phyloP scores from a whole-genome alignment of 257 asterid species.

The Henckelia pumila region DNA sequence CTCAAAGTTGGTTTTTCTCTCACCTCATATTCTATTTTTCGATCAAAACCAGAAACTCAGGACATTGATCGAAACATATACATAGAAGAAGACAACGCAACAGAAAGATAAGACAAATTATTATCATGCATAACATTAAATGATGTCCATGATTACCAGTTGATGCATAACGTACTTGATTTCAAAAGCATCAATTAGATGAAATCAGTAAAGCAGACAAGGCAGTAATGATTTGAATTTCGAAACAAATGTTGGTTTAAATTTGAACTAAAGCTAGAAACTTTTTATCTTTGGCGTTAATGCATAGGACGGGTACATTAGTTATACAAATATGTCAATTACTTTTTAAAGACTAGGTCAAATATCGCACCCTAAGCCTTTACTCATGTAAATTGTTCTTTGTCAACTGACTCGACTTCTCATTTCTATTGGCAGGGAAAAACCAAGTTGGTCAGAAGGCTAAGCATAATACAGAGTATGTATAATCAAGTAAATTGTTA shows the following conservation, averaged over 20 bases:
- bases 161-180: neutral
- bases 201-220: neutral
- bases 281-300: too few species aligned
- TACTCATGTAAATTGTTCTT: too few species aligned
- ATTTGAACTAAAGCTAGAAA: neutral
- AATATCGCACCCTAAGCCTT: too few species aligned
- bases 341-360: neutral
- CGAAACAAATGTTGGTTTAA: neutral
- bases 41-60: conserved; percentile 26
- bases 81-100: neutral
- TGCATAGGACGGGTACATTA: too few species aligned
- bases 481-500: neutral
- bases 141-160: neutral
- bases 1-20: conserved; percentile 63
- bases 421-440: neutral
- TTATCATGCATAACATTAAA: neutral
- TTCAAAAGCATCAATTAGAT: conserved; percentile 7
- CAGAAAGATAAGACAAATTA: neutral
- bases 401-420: neutral
- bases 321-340: neutral
- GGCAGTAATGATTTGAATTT: neutral
- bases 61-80: conserved; percentile 11
- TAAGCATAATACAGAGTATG: neutral
- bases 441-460: neutral
- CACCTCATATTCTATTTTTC: conserved; percentile 78